phyloP scores from a whole-genome alignment of 768 basidiomycete species.

The Rhodotorula taiwanensis region DNA sequence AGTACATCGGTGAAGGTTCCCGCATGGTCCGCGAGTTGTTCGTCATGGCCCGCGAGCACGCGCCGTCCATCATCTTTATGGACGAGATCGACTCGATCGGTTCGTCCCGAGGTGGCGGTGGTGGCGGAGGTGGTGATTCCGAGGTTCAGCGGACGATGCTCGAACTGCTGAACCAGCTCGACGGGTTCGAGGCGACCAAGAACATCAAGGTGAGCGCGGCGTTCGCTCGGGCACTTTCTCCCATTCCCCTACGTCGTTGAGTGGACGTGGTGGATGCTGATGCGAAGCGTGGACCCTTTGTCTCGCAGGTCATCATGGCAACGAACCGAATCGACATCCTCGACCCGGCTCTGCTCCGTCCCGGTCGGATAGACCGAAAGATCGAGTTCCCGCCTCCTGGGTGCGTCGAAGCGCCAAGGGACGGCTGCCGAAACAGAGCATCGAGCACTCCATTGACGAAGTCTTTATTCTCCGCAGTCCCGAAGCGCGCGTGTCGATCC shows the following conservation, averaged over 20 bases:
- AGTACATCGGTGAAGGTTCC: constrained; percentile 95
- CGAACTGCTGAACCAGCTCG: constrained; percentile 78
- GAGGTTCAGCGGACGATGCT: constrained; percentile 88
- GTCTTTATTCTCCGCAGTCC: constrained; percentile 50
- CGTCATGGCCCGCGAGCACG: constrained; percentile 96
- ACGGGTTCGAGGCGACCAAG: constrained; percentile 77
- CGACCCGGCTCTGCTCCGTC: constrained; percentile 83
- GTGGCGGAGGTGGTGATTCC: constrained; percentile 66
- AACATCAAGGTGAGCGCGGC: constrained; percentile 69
- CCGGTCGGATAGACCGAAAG: constrained; percentile 92
- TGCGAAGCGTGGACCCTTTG: too few relatives aligned
- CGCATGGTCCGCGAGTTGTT: constrained; percentile 92
- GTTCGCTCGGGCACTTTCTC: constrained; percentile 2
- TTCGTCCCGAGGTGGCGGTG: constrained; percentile 74
- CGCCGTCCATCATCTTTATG: constrained; percentile 98
- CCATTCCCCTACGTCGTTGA: neutral
- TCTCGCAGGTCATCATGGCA: constrained; percentile 70
- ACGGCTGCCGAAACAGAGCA: too few relatives aligned
- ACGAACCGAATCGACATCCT: constrained; percentile 98
- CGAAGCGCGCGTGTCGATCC: constrained; percentile 91
- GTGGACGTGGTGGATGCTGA: too few relatives aligned
- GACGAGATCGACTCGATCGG: constrained; percentile 99
- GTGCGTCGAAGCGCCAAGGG: too few relatives aligned
- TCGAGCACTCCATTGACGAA: neutral
- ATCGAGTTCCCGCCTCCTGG: constrained; percentile 99